Percentiles rank a stretch among this genome's conserved stretches.
Evolutionary conservation across 129 eudicot genomes (phyloP).

Genomic region (Ambrosia trifida): DNA sequence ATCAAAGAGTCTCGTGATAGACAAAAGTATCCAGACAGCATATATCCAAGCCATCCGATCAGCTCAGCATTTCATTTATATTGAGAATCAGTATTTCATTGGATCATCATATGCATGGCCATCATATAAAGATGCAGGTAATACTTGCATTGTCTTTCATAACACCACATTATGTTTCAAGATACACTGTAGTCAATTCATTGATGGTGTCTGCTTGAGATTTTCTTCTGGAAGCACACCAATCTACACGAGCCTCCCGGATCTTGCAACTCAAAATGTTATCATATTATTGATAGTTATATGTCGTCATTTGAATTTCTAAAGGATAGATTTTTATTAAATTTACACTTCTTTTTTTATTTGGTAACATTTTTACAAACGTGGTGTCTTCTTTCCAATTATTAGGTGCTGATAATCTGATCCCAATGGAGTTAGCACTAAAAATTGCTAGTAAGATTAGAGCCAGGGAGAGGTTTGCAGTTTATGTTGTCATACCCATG

Average conservation of each 20-base stretch:
- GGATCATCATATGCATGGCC: slow-evolving; percentile 99
- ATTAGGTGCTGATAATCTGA: slow-evolving; percentile 90
- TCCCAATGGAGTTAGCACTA: slow-evolving; percentile 94
- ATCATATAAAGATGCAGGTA: slow-evolving; percentile 85
- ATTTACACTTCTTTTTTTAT: background rate
- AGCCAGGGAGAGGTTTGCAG: slow-evolving; percentile 85
- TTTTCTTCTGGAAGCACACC: background rate
- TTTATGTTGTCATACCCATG: slow-evolving; percentile 85
- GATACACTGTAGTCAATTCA: background rate
- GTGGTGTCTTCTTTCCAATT: slow-evolving; percentile 11
- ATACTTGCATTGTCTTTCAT: background rate
- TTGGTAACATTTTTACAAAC: slow-evolving; percentile 21
- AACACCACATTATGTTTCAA: slow-evolving; percentile 2
- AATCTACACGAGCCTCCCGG: background rate
- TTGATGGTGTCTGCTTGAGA: background rate
- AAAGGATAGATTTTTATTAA: background rate
- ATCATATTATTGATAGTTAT: background rate
- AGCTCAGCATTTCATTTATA: slow-evolving; percentile 87
- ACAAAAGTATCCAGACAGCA: slow-evolving; percentile 92
- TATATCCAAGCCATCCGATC: slow-evolving; percentile 96
- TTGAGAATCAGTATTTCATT: slow-evolving; percentile 91
- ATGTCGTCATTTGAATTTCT: background rate
- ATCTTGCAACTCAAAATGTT: background rate
- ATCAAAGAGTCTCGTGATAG: slow-evolving; percentile 73
- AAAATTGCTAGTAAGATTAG: slow-evolving; percentile 86